A percentile compares a stretch with the other conserved stretches of the same genome.
phyloP scores from a whole-genome alignment of 2,329 filamentous ascomycete genomes.

The Trichoderma sp. region DNA sequence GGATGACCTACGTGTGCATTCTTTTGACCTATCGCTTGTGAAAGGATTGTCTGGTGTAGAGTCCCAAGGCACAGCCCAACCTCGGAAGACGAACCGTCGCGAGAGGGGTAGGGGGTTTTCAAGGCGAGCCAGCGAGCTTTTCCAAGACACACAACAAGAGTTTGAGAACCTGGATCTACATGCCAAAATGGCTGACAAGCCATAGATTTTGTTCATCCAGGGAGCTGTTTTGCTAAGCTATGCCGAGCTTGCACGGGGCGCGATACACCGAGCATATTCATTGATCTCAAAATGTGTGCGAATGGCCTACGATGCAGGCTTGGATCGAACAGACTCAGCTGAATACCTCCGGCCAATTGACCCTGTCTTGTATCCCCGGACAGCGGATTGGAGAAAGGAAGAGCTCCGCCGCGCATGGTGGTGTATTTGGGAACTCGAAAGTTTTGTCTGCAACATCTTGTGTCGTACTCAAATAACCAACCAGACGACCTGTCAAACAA shows the following conservation, averaged over 20 bases:
- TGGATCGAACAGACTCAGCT: background rate
- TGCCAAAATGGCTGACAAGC: background rate
- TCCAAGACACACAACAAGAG: background rate
- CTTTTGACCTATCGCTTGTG: no score
- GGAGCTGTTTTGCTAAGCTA: background rate
- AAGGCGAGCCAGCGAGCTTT: background rate
- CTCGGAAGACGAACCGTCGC: background rate
- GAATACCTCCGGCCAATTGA: background rate
- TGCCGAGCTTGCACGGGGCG: background rate
- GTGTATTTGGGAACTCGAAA: no score
- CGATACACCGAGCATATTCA: background rate
- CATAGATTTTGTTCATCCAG: background rate
- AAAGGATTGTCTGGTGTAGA: no score
- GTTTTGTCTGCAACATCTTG: no score
- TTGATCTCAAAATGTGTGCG: background rate
- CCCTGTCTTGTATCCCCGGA: no score
- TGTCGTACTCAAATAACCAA: no score
- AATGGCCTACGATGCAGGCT: background rate
- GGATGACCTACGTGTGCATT: no score
- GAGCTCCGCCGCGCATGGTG: no score
- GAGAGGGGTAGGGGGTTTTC: background rate
- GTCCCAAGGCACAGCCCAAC: no score
- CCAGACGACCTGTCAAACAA: no score
- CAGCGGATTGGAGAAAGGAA: no score
- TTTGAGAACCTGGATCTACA: background rate